Evolutionary conservation across 345 rosid species (phyloP).

Genomic region (Excoecaria agallocha): DNA sequence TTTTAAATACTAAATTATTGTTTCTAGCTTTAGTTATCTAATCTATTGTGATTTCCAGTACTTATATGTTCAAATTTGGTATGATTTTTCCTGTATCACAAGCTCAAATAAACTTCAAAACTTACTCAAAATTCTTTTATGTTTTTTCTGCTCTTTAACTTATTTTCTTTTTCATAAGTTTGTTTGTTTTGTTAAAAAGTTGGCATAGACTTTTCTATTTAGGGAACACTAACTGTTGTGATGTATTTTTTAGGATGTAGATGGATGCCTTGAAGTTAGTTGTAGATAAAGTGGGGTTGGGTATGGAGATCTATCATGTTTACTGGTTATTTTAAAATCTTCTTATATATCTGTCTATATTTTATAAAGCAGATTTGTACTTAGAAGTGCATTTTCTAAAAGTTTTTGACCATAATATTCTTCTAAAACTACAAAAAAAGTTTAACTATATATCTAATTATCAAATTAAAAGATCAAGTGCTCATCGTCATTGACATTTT

Average conservation of each 20-base stretch:
- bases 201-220: not conserved
- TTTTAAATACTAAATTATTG: not conserved
- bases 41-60: not conserved
- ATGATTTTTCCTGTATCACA: not conserved
- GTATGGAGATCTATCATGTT: not conserved
- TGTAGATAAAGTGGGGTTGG: not conserved
- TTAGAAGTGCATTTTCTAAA: not conserved
- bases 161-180: conserved; percentile 17
- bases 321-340: not conserved
- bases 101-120: not conserved
- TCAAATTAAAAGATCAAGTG: too few relatives aligned
- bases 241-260: too few relatives aligned
- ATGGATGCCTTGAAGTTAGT: too few relatives aligned
- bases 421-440: too few relatives aligned
- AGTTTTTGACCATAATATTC: not conserved
- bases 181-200: not conserved
- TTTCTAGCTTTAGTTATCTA: not conserved
- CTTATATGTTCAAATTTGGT: conserved; percentile 31
- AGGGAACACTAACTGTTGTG: not conserved
- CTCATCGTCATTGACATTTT: too few relatives aligned
- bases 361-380: not conserved
- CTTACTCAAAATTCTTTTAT: not conserved
- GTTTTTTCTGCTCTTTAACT: not conserved
- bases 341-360: not conserved
- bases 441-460: too few relatives aligned